Percentiles rank a stretch among this genome's conserved stretches.
Evolutionary conservation across 1,139 yeast genomes (phyloP).

Genomic region (Candida smagusa): DNA sequence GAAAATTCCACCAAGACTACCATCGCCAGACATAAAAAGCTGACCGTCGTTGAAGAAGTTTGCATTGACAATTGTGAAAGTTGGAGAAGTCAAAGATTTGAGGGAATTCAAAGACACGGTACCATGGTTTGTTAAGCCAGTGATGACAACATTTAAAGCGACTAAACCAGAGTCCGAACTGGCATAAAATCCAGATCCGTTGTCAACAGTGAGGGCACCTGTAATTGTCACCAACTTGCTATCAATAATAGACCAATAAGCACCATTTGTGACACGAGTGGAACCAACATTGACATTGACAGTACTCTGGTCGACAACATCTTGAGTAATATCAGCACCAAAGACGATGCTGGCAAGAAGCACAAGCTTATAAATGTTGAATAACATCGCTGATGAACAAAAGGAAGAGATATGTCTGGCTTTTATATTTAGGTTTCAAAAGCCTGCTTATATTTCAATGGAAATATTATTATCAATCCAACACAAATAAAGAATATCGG

Average conservation of each 20-base stretch:
- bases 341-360: too few species aligned
- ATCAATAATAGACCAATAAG: slow-evolving; percentile 32
- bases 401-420: too few species aligned
- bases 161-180: slow-evolving; percentile 9
- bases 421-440: too few species aligned
- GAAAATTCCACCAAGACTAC: slow-evolving; percentile 16
- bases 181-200: slow-evolving; percentile 25
- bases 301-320: slow-evolving; percentile 1
- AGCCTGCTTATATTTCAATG: too few species aligned
- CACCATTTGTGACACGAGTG: slow-evolving; percentile 24
- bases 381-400: too few species aligned
- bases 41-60: slow-evolving; percentile 26
- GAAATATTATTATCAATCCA: too few species aligned
- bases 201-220: slow-evolving; percentile 22
- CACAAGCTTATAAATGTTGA: too few species aligned
- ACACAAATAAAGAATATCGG: too few species aligned
- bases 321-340: background rate
- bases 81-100: slow-evolving; percentile 14
- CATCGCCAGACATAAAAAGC: slow-evolving; percentile 25
- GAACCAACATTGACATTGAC: slow-evolving; percentile 17
- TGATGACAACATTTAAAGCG: slow-evolving; percentile 8
- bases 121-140: slow-evolving; percentile 13
- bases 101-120: slow-evolving; percentile 13
- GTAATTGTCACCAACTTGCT: slow-evolving; percentile 22
- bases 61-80: slow-evolving; percentile 17